Base-by-base conservation (phyloP, 257 asterid species). In the Jasminum sambac region DNA sequence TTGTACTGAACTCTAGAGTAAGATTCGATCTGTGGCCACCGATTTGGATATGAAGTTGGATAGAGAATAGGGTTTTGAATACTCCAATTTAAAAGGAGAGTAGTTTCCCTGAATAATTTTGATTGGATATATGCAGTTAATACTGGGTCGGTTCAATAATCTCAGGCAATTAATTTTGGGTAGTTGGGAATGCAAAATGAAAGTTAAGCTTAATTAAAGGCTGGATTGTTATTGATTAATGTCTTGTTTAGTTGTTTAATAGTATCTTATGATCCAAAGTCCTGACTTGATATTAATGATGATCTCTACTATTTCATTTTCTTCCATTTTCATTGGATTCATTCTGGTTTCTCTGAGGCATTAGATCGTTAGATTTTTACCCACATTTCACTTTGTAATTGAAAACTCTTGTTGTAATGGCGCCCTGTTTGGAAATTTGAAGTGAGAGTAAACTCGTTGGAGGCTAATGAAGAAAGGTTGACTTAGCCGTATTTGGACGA, bases 81-180 rank as follows among this genome's bases (percentile, higher is more conserved):
- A n/a, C n/a, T n/a, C n/a, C n/a, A 50, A 48, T 16, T 16, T 7
- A 48, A 48, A 48, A 16, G 7, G 62, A 14, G 3, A 21, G 34
- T 8, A 6, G 62, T 17, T 55, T 21, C 62, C 23, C 16, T 23
- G 23, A 55, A 23, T 55, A 55, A 55, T 55, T 5, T 2, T 55
- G 62, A 55, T 10, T 55, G 34, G 16, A 55, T 21, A 11, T 21
- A 23, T 9, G 62, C 34, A 55, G 34, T 55, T 55, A 55, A 21
- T 55, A 55, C 34, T 10, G 26, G 19, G 62, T 55, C 62, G 34
- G 62, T 55, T 55, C 62, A 55, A 55, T 55, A 55, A 21, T 21
- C 62, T 34, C 36, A 55, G 12, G 1, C 34, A 19, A 55, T 55
- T 55, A 21, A 55, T 23, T 55, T 55, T 55, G 9, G 36, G 62